Evolutionary conservation across 78 protist genomes (phyloP).

Genomic region (Dictyostelium purpureum): DNA sequence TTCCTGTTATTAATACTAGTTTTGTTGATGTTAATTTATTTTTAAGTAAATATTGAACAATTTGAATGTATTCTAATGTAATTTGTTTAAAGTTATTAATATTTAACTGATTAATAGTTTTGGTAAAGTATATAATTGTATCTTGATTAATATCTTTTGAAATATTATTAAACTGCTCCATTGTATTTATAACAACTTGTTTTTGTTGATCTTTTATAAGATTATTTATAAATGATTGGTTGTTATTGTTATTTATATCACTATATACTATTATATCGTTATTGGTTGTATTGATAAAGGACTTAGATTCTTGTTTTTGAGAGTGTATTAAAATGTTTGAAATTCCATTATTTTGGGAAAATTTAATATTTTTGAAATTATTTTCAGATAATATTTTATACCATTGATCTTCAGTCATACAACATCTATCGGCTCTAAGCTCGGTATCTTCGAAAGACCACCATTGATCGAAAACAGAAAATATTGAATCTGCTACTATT

Average conservation of each 20-base stretch:
- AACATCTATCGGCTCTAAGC: neutral
- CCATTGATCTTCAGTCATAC: neutral
- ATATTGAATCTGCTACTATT: neutral
- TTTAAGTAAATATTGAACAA: conserved; percentile 28
- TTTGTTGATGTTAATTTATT: neutral
- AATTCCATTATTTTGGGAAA: too few relatives aligned
- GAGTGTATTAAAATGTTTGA: too few relatives aligned
- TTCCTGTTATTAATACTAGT: neutral
- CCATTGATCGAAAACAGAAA: neutral
- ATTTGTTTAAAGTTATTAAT: neutral
- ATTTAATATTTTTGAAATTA: neutral
- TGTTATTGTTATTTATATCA: too few relatives aligned
- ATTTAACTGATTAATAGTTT: neutral
- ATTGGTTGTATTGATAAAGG: too few relatives aligned
- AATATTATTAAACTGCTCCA: too few relatives aligned
- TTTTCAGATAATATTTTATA: neutral
- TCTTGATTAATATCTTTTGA: too few relatives aligned
- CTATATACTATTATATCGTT: too few relatives aligned
- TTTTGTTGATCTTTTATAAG: too few relatives aligned
- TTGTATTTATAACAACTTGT: too few relatives aligned
- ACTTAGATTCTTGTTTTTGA: too few relatives aligned
- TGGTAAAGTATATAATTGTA: neutral
- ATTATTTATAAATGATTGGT: too few relatives aligned
- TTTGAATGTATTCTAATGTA: conserved; percentile 18
- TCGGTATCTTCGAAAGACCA: neutral